Percentiles rank a stretch among this genome's conserved stretches.
Conservation (phyloP, 1,139 yeast species). For the Debaryomycetaceae sp. region DNA sequence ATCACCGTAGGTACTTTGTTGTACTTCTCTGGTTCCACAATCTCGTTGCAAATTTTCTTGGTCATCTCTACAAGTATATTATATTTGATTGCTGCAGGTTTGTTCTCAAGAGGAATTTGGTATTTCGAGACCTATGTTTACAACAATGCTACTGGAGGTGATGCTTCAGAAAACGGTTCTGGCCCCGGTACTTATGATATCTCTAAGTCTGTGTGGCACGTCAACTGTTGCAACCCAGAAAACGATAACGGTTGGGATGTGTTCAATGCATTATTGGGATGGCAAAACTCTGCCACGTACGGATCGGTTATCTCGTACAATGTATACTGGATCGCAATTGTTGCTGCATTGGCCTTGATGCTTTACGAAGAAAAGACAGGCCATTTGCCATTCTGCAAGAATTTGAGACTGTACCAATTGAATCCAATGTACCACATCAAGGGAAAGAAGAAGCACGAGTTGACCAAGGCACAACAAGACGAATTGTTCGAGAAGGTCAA, state of each 20-base stretch:
- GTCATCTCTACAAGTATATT: slow-evolving; percentile 77
- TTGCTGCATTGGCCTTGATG: slow-evolving; percentile 55
- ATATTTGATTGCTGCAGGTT: slow-evolving; percentile 83
- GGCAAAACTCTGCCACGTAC: slow-evolving; percentile 91
- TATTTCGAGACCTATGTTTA: slow-evolving; percentile 66
- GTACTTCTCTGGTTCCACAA: slow-evolving; percentile 71
- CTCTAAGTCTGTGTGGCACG: slow-evolving; percentile 78
- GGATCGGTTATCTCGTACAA: slow-evolving; percentile 84
- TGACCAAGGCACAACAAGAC: slow-evolving; percentile 50
- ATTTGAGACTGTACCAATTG: slow-evolving; percentile 49
- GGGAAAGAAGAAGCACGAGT: slow-evolving; percentile 60
- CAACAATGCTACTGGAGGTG: slow-evolving; percentile 72
- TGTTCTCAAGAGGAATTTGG: slow-evolving; percentile 90
- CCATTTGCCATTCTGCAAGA: slow-evolving; percentile 41
- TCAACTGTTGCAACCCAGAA: slow-evolving; percentile 91
- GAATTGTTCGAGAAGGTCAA: slow-evolving; percentile 48
- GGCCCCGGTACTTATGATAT: slow-evolving; percentile 93
- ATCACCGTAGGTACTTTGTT: slow-evolving; percentile 57
- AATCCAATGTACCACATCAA: slow-evolving; percentile 74
- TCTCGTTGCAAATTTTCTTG: slow-evolving; percentile 78
- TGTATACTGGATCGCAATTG: slow-evolving; percentile 71
- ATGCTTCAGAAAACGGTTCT: slow-evolving; percentile 82
- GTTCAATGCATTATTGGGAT: slow-evolving; percentile 80
- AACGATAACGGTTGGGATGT: slow-evolving; percentile 91
- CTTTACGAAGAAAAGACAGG: slow-evolving; percentile 63